Evolutionary conservation across 768 basidiomycete species (phyloP).

Genomic region (Lyophyllum semitale): DNA sequence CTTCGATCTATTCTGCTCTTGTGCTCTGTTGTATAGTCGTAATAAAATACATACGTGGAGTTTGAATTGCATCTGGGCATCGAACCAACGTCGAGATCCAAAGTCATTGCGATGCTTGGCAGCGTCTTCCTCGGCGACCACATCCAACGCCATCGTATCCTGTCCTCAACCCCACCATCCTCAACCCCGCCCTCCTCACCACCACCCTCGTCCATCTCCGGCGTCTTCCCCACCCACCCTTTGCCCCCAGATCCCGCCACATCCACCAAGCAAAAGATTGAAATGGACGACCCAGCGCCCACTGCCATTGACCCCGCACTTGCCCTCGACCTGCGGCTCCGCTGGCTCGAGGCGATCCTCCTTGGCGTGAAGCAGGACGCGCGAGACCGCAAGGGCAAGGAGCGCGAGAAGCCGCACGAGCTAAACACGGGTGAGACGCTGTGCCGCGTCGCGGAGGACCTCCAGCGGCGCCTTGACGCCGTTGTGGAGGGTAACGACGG

Average conservation of each 20-base stretch:
- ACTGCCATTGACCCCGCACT: constrained; percentile 60
- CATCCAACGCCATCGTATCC: constrained; percentile 61
- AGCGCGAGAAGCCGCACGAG: constrained; percentile 33
- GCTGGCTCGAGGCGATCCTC: constrained; percentile 81
- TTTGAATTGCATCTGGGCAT: not conserved
- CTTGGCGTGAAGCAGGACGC: constrained; percentile 59
- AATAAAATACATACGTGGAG: not conserved
- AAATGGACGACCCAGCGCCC: constrained; percentile 7
- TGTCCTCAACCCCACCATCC: constrained; percentile 36
- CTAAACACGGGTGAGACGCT: constrained; percentile 59
- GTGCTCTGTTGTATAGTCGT: not conserved
- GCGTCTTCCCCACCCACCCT: constrained; percentile 27
- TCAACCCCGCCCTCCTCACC: constrained; percentile 40
- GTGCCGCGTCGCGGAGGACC: constrained; percentile 56
- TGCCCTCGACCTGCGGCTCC: constrained; percentile 72
- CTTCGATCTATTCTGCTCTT: not conserved
- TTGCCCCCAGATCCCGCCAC: constrained; percentile 7
- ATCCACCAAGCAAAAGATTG: constrained; percentile 11
- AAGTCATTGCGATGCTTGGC: constrained; percentile 43
- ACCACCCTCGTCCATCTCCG: constrained; percentile 37
- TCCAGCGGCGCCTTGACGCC: constrained; percentile 56
- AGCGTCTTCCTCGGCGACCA: constrained; percentile 87
- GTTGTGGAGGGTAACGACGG: constrained; percentile 71
- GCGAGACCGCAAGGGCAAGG: constrained; percentile 36
- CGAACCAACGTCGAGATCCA: too few species aligned